These are phyloP conservation scores for Cladosporium phlei DNA, from an alignment of 2,329 filamentous ascomycete genomes.

Conservation along the genomic window DNA sequence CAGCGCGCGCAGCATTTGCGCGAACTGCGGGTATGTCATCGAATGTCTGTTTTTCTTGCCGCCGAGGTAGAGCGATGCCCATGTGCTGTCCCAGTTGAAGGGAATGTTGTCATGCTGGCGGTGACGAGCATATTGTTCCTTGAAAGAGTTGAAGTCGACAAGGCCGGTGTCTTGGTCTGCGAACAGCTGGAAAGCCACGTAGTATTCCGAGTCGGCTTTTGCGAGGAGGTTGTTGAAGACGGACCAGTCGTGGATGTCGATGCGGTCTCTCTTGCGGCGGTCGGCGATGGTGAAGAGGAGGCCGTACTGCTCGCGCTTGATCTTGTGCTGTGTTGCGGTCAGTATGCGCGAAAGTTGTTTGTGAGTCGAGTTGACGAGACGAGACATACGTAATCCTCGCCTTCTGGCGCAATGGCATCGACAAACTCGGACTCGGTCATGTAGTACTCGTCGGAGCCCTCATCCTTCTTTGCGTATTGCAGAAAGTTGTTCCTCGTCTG, in stretches of 20 bases:
- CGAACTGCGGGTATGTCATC: conserved; percentile 93
- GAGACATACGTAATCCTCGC: conserved; percentile 75
- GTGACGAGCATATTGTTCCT: conserved; percentile 78
- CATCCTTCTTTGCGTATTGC: conserved; percentile 69
- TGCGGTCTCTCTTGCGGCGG: conserved; percentile 64
- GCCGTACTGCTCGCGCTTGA: conserved; percentile 90
- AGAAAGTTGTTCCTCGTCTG: conserved; percentile 73
- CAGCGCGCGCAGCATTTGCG: conserved; percentile 92
- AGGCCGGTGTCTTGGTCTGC: conserved; percentile 77
- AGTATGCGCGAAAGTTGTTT: neutral
- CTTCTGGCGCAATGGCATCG: conserved; percentile 76
- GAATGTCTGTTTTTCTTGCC: conserved; percentile 80
- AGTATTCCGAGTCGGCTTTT: conserved; percentile 96
- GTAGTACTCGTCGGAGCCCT: conserved; percentile 68
- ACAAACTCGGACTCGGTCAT: conserved; percentile 87
- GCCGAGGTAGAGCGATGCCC: conserved; percentile 91
- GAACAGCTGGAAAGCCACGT: conserved; percentile 96
- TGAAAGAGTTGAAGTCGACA: conserved; percentile 87
- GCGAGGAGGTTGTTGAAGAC: conserved; percentile 89
- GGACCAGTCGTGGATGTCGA: conserved; percentile 81
- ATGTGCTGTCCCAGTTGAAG: conserved; percentile 96
- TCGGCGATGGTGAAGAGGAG: conserved; percentile 92
- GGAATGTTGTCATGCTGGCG: conserved; percentile 80
- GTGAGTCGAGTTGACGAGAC: neutral
- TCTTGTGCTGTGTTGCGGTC: conserved; percentile 72